Percentiles rank a stretch among this genome's conserved stretches.
These are phyloP conservation scores for Monosporascus sp. DNA, from an alignment of 2,329 filamentous ascomycete genomes.

Conservation along the genomic window DNA sequence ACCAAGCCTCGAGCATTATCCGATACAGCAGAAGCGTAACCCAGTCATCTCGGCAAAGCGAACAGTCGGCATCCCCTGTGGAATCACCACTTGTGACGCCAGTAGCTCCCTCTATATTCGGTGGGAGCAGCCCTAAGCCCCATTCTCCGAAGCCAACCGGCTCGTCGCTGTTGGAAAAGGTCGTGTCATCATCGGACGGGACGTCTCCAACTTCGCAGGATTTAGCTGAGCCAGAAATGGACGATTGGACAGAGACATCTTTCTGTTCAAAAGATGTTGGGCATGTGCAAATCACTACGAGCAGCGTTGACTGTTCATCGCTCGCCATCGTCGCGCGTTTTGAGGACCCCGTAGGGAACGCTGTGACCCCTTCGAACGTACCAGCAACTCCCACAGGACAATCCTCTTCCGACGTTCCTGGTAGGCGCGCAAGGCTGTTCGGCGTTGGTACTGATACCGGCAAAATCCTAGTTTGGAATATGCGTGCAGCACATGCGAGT, in stretches of 20 bases:
- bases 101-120: slow-evolving; percentile 25
- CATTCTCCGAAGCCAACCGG: slow-evolving; percentile 13
- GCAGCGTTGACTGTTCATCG: slow-evolving; percentile 67
- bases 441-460: slow-evolving; percentile 77
- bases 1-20: slow-evolving; percentile 36
- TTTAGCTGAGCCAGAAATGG: slow-evolving; percentile 27
- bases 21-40: slow-evolving; percentile 36
- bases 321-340: slow-evolving; percentile 64
- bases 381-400: slow-evolving; percentile 41
- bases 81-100: slow-evolving; percentile 5
- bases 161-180: slow-evolving; percentile 14
- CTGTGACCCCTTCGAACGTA: slow-evolving; percentile 42
- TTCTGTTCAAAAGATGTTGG: slow-evolving; percentile 57
- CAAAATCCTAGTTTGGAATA: slow-evolving; percentile 77
- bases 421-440: slow-evolving; percentile 74
- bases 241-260: slow-evolving; percentile 62
- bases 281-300: slow-evolving; percentile 60
- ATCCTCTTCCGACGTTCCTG: slow-evolving; percentile 62
- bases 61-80: background rate
- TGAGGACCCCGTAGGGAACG: slow-evolving; percentile 71
- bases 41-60: slow-evolving; percentile 5
- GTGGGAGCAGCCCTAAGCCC: slow-evolving; percentile 14
- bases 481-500: slow-evolving; percentile 56
- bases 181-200: slow-evolving; percentile 17
- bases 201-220: slow-evolving; percentile 12